phyloP scores from a whole-genome alignment of 1,139 yeast genomes.

The Kodamaea derodonti region DNA sequence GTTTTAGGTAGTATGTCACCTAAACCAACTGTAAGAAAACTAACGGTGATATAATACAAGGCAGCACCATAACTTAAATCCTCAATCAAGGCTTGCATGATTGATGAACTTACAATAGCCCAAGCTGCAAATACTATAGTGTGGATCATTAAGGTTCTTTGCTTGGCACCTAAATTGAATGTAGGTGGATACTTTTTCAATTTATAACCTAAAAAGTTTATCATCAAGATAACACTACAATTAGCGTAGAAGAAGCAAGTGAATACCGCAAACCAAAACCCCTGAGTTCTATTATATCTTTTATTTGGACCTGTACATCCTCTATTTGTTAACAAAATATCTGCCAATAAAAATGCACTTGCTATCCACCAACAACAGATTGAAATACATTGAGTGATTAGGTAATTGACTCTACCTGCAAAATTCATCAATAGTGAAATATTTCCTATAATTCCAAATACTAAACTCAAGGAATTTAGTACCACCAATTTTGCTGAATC shows the following conservation, averaged over 20 bases:
- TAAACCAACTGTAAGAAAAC: constrained; percentile 72
- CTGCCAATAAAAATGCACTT: constrained; percentile 45
- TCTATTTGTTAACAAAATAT: constrained; percentile 34
- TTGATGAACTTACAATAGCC: constrained; percentile 64
- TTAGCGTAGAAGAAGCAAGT: constrained; percentile 58
- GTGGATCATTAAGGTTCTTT: constrained; percentile 68
- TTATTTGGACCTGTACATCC: constrained; percentile 13
- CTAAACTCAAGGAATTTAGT: constrained; percentile 59
- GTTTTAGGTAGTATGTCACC: constrained; percentile 65
- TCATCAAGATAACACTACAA: constrained; percentile 48
- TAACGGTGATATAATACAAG: constrained; percentile 66
- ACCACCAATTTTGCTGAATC: constrained; percentile 46
- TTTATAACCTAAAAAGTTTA: constrained; percentile 61
- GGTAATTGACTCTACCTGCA: constrained; percentile 52
- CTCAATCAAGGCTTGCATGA: constrained; percentile 32
- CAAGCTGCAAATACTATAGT: constrained; percentile 63
- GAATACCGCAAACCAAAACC: constrained; percentile 73
- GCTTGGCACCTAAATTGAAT: constrained; percentile 62
- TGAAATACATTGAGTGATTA: constrained; percentile 56
- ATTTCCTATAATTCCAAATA: constrained; percentile 64
- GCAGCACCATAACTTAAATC: constrained; percentile 54
- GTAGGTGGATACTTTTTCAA: constrained; percentile 60
- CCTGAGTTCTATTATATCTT: constrained; percentile 44
- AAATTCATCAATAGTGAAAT: constrained; percentile 64
- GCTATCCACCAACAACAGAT: constrained; percentile 64